A percentile compares a stretch with the other conserved stretches of the same genome.
These are phyloP conservation scores for Pleurotus djamor DNA, from an alignment of 768 basidiomycete genomes.

Conservation along the genomic window DNA sequence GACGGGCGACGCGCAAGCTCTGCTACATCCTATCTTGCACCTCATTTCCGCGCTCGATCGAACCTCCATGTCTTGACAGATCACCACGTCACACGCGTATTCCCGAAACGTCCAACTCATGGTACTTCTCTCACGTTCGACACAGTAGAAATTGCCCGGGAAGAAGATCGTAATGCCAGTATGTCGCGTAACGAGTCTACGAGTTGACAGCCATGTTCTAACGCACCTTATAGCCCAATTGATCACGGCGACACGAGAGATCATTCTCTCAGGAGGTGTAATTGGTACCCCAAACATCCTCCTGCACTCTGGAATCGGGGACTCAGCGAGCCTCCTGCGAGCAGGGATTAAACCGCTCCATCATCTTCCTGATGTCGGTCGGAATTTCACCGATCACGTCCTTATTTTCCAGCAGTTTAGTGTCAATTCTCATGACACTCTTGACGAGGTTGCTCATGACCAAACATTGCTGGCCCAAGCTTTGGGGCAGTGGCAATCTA, in stretches of 20 bases:
- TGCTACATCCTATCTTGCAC: constrained; percentile 20
- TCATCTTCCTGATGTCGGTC: constrained; percentile 19
- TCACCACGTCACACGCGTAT: constrained; percentile 12
- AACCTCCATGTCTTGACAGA: constrained; percentile 22
- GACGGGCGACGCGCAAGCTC: constrained; percentile 17
- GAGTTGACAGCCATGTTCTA: neutral
- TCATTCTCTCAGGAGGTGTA: constrained; percentile 29
- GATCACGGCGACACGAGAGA: constrained; percentile 28
- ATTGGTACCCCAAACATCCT: constrained; percentile 18
- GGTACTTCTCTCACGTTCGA: constrained; percentile 6
- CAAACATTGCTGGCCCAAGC: constrained; percentile 7
- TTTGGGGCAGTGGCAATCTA: constrained; percentile 14
- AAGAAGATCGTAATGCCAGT: no score
- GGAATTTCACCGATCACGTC: constrained; percentile 20
- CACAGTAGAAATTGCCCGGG: constrained; percentile 12
- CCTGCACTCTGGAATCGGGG: constrained; percentile 24
- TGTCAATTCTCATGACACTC: constrained; percentile 16
- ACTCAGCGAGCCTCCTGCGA: constrained; percentile 1
- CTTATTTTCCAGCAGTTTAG: constrained; percentile 8
- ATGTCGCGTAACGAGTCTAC: no score
- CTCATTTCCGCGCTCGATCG: constrained; percentile 17
- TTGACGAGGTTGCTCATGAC: constrained; percentile 10
- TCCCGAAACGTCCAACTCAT: neutral
- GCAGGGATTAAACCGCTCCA: constrained; percentile 15
- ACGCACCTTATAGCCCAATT: neutral